Evolutionary conservation across 1,139 yeast genomes (phyloP), one percentile per base, ranked within the genome.

Genomic region (Yamadazyma triangularis): DNA sequence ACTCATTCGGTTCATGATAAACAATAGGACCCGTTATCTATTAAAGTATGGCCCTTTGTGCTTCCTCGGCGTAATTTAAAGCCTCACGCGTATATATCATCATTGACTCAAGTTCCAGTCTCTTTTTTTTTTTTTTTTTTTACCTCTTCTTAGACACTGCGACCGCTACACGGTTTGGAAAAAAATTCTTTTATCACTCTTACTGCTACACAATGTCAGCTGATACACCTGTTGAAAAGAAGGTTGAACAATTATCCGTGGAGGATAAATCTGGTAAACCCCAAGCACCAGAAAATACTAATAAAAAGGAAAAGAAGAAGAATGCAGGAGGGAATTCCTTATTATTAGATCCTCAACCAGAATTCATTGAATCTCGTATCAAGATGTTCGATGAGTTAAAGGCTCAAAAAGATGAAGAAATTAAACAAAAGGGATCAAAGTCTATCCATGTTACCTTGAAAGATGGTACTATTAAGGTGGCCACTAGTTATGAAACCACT

Each of bases 401-500:
- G 66, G 78, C 79, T 39, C 74, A 81, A 60, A 78, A 82, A 53
- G 89, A 87, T 48, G 91, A 74, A 5, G 79, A 74, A 41, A 63
- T 82, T 34, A 84, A 88, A 29, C 56, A 72, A 15, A 73, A 75
- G 63, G 77, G 64, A 42, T 64, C 74, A 40, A 45, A 53, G 22
- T 73, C 86, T 26, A 80, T 93, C 56, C 73, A 75, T 46, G 73
- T 91, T 56, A 85, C 95, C 28, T 71, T 91, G 58, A 86, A 84
- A 55, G 96, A 89, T 50, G 97, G 97, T 29, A 63, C 83, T 29
- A 63, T 75, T 35, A 80, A 83, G 56, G 81, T 74, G 44, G 98
- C 88, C 42, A 74, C 74, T 25, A 69, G 96, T 4, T 93, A 80
- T 79, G 96, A 88, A 58, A 89, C 98, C 31, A 67, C 87, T 22